phyloP scores from a whole-genome alignment of 352 stramenopile genomes.

The Phytophthora syringae region DNA sequence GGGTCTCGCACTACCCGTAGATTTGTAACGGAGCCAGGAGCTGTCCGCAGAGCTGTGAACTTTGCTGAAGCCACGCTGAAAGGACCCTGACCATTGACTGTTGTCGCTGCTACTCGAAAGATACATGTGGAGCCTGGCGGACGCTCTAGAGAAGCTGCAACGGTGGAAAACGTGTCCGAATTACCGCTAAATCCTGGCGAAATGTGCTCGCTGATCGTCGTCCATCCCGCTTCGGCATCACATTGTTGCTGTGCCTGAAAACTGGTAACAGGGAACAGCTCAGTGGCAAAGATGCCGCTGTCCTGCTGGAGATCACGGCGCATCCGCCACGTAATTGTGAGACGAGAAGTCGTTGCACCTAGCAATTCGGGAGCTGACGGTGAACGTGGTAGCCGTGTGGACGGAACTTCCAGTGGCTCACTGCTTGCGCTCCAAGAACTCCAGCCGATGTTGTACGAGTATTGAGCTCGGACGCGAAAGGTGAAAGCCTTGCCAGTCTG shows the following conservation, averaged over 20 bases:
- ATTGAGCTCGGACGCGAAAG: conserved; percentile 62
- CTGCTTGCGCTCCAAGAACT: conserved; percentile 55
- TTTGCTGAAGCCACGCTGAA: conserved; percentile 50
- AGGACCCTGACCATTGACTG: conserved; percentile 57
- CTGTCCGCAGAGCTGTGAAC: conserved; percentile 36
- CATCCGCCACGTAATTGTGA: conserved; percentile 60
- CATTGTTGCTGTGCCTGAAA: conserved; percentile 68
- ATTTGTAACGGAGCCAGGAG: conserved; percentile 30
- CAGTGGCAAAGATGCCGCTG: conserved; percentile 18
- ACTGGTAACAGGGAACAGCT: conserved; percentile 46
- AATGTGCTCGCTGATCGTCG: conserved; percentile 37
- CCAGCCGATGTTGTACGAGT: conserved; percentile 40
- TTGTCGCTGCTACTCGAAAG: conserved; percentile 62
- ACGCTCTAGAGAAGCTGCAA: conserved; percentile 34
- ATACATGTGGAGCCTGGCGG: conserved; percentile 52
- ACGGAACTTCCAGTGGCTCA: conserved; percentile 39
- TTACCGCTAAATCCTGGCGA: conserved; percentile 30
- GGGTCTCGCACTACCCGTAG: conserved; percentile 35
- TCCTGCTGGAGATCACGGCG: conserved; percentile 22
- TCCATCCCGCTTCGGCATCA: conserved; percentile 52
- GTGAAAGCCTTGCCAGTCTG: conserved; percentile 39
- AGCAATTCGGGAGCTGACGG: conserved; percentile 54
- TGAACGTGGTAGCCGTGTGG: conserved; percentile 44
- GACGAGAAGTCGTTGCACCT: conserved; percentile 26
- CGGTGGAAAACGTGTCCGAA: conserved; percentile 27